A percentile compares a stretch with the other conserved stretches of the same genome.
Conservation (phyloP, 805 yeast genomes). For the Zygosaccharomyces pseudorouxii region DNA sequence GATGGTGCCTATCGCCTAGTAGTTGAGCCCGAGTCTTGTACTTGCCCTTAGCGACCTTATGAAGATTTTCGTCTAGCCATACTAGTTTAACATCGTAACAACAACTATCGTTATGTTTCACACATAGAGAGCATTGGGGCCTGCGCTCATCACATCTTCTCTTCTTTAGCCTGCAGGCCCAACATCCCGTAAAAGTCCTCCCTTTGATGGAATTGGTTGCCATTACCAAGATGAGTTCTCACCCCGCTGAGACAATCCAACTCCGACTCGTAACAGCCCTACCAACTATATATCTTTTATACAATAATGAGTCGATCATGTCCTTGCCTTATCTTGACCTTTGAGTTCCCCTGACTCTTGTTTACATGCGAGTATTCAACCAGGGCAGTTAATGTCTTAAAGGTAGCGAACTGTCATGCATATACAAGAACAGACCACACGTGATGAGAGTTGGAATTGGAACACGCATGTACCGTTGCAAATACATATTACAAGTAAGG, state of each 20-base stretch:
- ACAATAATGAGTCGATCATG: background rate
- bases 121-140: conserved; percentile 30
- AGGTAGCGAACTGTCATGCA: conserved; percentile 1
- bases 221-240: background rate
- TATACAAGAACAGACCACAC: conserved; percentile 1
- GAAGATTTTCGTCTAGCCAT: conserved; percentile 30
- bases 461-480: too few species aligned
- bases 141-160: conserved; percentile 31
- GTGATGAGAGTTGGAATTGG: background rate
- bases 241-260: background rate
- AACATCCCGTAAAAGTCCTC: conserved; percentile 35
- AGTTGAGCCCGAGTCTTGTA: conserved; percentile 1
- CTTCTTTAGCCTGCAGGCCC: conserved; percentile 35
- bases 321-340: background rate
- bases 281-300: background rate
- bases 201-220: conserved; percentile 10
- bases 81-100: conserved; percentile 31
- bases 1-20: background rate
- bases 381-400: background rate
- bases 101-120: conserved; percentile 24
- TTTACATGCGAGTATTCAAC: conserved; percentile 1
- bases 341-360: background rate
- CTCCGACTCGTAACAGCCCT: background rate
- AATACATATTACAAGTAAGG: background rate
- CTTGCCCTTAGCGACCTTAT: conserved; percentile 8